phyloP scores from a whole-genome alignment of 352 stramenopile species.

The Thalassiosira allenii region DNA sequence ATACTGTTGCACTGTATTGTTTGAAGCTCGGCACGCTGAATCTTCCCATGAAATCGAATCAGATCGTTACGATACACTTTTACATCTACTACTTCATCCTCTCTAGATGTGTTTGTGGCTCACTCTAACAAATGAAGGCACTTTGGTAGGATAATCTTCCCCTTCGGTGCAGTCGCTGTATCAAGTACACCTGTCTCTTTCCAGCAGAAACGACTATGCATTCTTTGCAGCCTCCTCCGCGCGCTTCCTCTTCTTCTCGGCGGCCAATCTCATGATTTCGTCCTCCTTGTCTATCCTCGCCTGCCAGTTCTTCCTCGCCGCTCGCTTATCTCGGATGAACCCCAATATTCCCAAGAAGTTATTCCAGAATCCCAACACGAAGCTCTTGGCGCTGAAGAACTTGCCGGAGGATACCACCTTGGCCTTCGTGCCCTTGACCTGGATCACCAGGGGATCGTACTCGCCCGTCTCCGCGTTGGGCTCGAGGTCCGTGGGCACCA shows the following conservation, averaged over 20 bases:
- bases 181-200: too few species aligned
- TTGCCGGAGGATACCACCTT: slow-evolving; percentile 78
- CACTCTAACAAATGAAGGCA: too few species aligned
- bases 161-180: too few species aligned
- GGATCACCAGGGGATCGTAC: slow-evolving; percentile 56
- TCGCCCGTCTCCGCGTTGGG: slow-evolving; percentile 54
- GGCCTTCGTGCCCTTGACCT: slow-evolving; percentile 74
- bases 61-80: too few species aligned
- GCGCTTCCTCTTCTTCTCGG: slow-evolving; percentile 69
- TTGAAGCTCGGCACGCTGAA: too few species aligned
- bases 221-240: slow-evolving; percentile 24
- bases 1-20: too few species aligned
- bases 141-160: too few species aligned
- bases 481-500: slow-evolving; percentile 59
- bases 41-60: too few species aligned
- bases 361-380: slow-evolving; percentile 86
- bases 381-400: slow-evolving; percentile 81
- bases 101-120: too few species aligned
- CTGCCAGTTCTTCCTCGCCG: slow-evolving; percentile 79
- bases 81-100: too few species aligned
- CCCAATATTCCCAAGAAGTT: slow-evolving; percentile 86
- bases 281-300: slow-evolving; percentile 78
- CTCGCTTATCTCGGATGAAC: slow-evolving; percentile 75
- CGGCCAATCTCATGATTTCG: slow-evolving; percentile 63
- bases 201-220: too few species aligned